Base-by-base conservation (phyloP, 306 rosid genomes). In the Vigna hirtella region DNA sequence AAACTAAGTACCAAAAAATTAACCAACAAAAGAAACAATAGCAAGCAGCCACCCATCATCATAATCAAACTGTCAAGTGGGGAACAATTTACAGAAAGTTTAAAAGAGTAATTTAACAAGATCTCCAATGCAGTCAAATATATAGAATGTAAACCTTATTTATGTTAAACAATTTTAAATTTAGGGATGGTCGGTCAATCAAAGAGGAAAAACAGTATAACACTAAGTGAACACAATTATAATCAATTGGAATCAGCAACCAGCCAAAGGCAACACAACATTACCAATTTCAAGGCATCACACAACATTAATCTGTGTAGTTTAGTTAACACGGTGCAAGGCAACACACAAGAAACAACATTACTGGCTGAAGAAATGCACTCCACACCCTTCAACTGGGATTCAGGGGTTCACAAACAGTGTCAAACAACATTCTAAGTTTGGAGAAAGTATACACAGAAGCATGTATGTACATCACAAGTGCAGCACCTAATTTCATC, bases 201-300 rank as follows among this genome's bases (percentile, higher is more conserved):
- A 34, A 9, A 69, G 64, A 72, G 28, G 18, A 40, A 40, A 72
- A 50, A 53, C 17, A 70, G 36, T 30, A 51, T 28, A 50, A 51
- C 56, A 53, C 10, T 13, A 7, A 1, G 61, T 18, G 67, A 66
- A 64, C 28, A 17, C 56, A 72, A 17, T 13, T 80, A 73, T 58
- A 74, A 66, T 36, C 84, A 67, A 74, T 11, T n/a, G 18, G 64
- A 75, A 68, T 38, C 48, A 16, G 50, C 10, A 48, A 16, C 55
- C n/a, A 9, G 11, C 61, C 80, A 72, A 18, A 76, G 78, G 36
- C 28, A 20, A 26, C 65, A 48, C 43, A 58, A 40, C 77, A 61
- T 69, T 64, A 20, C 56, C 49, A 11, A 43, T 43, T 43, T 43
- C 49, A 18, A 76, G 78, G 34, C 28, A 30, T 10, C 57, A 72